Evolutionary conservation across 306 rosid species (phyloP), one percentile per base, ranked within the genome.

Genomic region (Ormosia semicastrata): DNA sequence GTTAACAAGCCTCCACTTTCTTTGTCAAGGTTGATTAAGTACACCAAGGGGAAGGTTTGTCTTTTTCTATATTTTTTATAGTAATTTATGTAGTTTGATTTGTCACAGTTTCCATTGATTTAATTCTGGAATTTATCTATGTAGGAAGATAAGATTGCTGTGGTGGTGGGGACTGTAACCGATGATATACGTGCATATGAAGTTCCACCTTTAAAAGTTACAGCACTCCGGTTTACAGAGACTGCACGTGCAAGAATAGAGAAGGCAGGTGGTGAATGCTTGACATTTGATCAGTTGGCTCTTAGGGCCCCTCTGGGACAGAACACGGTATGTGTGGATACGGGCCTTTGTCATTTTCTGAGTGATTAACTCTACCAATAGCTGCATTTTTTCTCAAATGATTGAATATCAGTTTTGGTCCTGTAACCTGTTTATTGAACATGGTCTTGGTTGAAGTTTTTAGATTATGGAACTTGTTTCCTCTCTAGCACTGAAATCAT

Each of bases 211-310:
- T 8, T 93, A 47, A 90, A 91, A 83, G 98, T 93, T 40, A 86
- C 94, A 1, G 93, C 98, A 65, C 87, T 93, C 54, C 90, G 94
- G 84, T 93, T 91, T 66, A 93, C 98, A 0, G 98, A 91, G 89
- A 93, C 94, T 0, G 98, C 97, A 2, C 87, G 98, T 30, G 94
- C 98, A 34, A 90, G 98, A 77, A 93, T 91, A 5, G 95, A 89
- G 57, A 93, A 89, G 83, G 95, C 95, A 0, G 97, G 97, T 15
- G 95, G 97, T 13, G 94, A 93, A 78, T 93, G 97, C 81, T 82
- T 91, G 85, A 93, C 97, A 0, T 93, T 93, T 70, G 97, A 93
- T 69, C 94, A 89, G 84, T 90, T 93, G 85, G 93, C 98, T 65
- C 86, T 88, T 52, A 87, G 89, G 82, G 93, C 98, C 3, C 98